phyloP scores from a whole-genome alignment of 805 yeast genomes.

The Huiozyma sinensis region DNA sequence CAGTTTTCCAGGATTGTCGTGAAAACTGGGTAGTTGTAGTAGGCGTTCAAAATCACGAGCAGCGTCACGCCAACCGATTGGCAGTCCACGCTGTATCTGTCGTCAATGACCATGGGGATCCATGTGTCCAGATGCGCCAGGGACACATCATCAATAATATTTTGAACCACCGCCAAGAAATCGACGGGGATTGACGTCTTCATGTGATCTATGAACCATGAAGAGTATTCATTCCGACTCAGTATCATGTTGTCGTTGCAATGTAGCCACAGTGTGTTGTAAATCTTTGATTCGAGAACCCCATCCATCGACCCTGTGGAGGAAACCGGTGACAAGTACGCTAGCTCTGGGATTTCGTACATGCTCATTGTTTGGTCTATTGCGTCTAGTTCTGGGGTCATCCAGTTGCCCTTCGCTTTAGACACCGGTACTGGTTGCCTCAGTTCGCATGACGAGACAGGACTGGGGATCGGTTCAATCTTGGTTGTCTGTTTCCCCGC shows the following conservation, averaged over 20 bases:
- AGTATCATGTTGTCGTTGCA: slow-evolving; percentile 12
- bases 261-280: slow-evolving; percentile 10
- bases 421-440: neutral
- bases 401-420: neutral
- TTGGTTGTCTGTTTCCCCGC: neutral
- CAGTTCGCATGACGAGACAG: neutral
- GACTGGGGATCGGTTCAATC: neutral
- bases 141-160: slow-evolving; percentile 6
- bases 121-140: neutral
- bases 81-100: neutral
- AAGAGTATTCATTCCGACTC: slow-evolving; percentile 8
- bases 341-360: neutral
- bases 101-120: neutral
- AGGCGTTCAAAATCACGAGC: slow-evolving; percentile 9
- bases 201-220: slow-evolving; percentile 13
- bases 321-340: neutral
- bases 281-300: slow-evolving; percentile 7
- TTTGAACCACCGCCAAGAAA: slow-evolving; percentile 5
- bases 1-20: slow-evolving; percentile 9
- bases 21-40: slow-evolving; percentile 5
- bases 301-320: neutral
- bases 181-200: slow-evolving; percentile 7
- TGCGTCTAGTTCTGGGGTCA: neutral
- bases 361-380: neutral
- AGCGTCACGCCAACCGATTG: slow-evolving; percentile 4